Percentiles rank a stretch among this genome's conserved stretches.
These are phyloP conservation scores for Camellia oleifera DNA, from an alignment of 179 eudicot genomes.

Conservation along the genomic window DNA sequence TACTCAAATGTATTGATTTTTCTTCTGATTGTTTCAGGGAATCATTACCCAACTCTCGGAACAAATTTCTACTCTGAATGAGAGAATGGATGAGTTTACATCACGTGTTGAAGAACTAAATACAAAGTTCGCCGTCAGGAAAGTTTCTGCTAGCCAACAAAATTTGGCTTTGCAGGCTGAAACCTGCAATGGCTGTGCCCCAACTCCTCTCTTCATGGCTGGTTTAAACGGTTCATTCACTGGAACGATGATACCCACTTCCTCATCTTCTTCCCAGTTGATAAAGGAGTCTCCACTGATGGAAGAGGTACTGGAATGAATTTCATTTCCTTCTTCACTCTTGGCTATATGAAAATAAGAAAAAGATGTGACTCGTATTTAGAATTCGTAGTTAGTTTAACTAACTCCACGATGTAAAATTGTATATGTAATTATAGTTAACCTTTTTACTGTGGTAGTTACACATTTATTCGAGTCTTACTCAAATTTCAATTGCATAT, in stretches of 20 bases:
- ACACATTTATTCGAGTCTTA: too few species aligned
- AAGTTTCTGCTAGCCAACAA: conserved; percentile 62
- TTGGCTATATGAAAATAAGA: neutral
- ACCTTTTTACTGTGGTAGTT: neutral
- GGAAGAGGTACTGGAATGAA: conserved; percentile 63
- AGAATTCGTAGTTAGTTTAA: neutral
- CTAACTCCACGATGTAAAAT: neutral
- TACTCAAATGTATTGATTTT: neutral
- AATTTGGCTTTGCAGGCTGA: conserved; percentile 65
- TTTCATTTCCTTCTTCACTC: neutral
- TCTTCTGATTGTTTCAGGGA: conserved; percentile 44
- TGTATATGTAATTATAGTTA: neutral
- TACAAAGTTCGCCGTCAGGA: conserved; percentile 42
- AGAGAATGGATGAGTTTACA: conserved; percentile 88
- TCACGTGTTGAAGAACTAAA: conserved; percentile 82
- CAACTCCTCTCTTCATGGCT: conserved; percentile 41
- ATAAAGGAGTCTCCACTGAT: conserved; percentile 66
- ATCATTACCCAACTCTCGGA: conserved; percentile 73
- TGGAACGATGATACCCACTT: conserved; percentile 46
- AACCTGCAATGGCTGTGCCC: conserved; percentile 54
- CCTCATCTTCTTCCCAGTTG: conserved; percentile 76
- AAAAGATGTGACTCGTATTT: neutral
- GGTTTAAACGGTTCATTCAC: conserved; percentile 52
- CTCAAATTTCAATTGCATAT: neutral
- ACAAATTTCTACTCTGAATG: conserved; percentile 81